These are phyloP conservation scores for Mollisia scopiformis DNA, from an alignment of 2,329 filamentous ascomycete genomes.

Conservation along the genomic window DNA sequence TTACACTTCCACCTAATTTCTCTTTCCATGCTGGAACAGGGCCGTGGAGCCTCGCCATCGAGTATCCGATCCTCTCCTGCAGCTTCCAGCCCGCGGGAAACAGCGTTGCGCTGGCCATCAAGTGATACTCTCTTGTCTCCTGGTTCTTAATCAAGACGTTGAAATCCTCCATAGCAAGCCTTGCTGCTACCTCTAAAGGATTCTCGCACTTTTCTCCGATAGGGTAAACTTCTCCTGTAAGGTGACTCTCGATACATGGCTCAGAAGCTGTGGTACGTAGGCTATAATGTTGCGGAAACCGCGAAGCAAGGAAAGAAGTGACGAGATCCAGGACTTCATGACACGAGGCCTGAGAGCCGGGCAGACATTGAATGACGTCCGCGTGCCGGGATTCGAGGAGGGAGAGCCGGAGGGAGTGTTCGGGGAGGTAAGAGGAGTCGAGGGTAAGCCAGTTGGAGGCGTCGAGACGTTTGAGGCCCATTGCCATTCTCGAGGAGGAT, in stretches of 20 bases:
- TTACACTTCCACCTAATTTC: conserved; percentile 45
- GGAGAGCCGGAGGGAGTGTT: conserved; percentile 44
- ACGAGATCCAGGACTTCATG: conserved; percentile 50
- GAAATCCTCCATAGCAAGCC: conserved; percentile 55
- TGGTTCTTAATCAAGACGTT: conserved; percentile 49
- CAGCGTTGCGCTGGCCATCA: conserved; percentile 53
- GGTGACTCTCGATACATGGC: conserved; percentile 44
- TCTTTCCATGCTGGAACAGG: conserved; percentile 53
- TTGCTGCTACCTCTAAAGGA: conserved; percentile 52
- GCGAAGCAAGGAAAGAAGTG: conserved; percentile 45
- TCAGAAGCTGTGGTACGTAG: conserved; percentile 35
- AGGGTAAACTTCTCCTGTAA: conserved; percentile 46
- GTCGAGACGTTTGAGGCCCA: conserved; percentile 51
- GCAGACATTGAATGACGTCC: conserved; percentile 48
- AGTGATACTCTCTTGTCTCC: conserved; percentile 48
- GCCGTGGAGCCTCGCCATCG: conserved; percentile 48
- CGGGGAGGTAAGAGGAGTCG: conserved; percentile 47
- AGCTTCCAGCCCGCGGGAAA: conserved; percentile 57
- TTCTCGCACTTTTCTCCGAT: conserved; percentile 41
- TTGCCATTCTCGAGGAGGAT: conserved; percentile 41
- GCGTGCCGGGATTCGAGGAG: conserved; percentile 42
- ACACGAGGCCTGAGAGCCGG: conserved; percentile 47
- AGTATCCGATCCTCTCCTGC: conserved; percentile 50
- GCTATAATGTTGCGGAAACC: conserved; percentile 47
- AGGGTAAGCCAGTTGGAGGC: conserved; percentile 50